phyloP scores from a whole-genome alignment of 176 grass and related monocot species.

The Oryza meridionalis region DNA sequence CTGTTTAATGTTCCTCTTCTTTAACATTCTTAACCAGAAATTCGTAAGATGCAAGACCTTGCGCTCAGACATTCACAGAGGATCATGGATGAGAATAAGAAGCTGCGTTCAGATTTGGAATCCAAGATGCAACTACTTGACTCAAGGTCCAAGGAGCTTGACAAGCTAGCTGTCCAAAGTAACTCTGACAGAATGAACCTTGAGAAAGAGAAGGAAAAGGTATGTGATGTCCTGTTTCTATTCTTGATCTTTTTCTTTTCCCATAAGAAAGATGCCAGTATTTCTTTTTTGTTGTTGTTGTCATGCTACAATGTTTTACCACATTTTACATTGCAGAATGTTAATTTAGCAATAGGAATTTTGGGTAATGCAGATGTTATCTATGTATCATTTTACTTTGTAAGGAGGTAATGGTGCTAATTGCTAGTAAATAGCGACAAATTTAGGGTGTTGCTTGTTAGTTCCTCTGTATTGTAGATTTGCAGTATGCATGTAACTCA shows the following conservation, averaged over 20 bases:
- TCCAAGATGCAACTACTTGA: conserved; percentile 40
- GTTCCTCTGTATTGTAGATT: background rate
- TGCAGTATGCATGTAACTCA: background rate
- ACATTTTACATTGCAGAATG: background rate
- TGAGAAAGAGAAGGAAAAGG: conserved; percentile 67
- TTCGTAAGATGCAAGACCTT: conserved; percentile 65
- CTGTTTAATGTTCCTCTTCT: conserved; percentile 1
- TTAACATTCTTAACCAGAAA: conserved; percentile 50
- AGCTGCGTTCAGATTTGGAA: conserved; percentile 44
- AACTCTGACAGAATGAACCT: conserved; percentile 61
- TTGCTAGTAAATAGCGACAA: background rate
- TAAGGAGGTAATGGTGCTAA: background rate
- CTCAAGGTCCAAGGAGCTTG: conserved; percentile 32
- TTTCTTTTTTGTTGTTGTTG: background rate
- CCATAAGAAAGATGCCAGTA: background rate
- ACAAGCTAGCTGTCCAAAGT: conserved; percentile 54
- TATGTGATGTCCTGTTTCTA: conserved; percentile 36
- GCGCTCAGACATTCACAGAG: conserved; percentile 59
- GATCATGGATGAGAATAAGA: conserved; percentile 66
- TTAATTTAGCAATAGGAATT: background rate
- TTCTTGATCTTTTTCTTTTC: background rate
- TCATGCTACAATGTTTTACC: background rate
- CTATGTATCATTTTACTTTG: background rate
- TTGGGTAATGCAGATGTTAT: background rate
- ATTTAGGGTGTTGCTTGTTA: conserved; percentile 4